phyloP scores from a whole-genome alignment of 768 basidiomycete genomes.

The Pholiota molesta region DNA sequence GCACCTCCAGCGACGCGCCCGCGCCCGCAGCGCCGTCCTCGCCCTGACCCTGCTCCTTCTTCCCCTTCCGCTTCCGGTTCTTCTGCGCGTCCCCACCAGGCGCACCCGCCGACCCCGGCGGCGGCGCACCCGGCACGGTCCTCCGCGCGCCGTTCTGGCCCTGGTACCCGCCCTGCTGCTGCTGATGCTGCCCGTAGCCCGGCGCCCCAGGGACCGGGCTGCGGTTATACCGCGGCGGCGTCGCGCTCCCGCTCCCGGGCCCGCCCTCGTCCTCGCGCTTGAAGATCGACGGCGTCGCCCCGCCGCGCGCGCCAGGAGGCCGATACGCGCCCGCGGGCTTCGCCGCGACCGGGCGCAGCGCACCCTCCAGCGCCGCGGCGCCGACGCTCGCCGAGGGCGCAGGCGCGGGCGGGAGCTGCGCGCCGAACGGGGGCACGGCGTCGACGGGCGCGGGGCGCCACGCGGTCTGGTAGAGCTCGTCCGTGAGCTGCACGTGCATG shows the following conservation, averaged over 20 bases:
- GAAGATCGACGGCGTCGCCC: slow-evolving; percentile 85
- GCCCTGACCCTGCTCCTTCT: slow-evolving; percentile 29
- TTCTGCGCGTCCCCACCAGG: slow-evolving; percentile 43
- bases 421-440: slow-evolving; percentile 67
- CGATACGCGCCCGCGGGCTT: slow-evolving; percentile 89
- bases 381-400: slow-evolving; percentile 61
- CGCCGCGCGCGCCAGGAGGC: slow-evolving; percentile 90
- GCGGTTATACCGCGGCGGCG: slow-evolving; percentile 66
- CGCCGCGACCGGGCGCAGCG: slow-evolving; percentile 55
- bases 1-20: background rate
- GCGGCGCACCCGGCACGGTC: slow-evolving; percentile 74
- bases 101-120: background rate
- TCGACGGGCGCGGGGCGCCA: slow-evolving; percentile 82
- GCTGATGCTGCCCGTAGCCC: slow-evolving; percentile 38
- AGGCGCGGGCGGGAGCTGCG: slow-evolving; percentile 68
- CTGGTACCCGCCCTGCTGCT: slow-evolving; percentile 33
- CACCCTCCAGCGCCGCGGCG: slow-evolving; percentile 37
- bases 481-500: slow-evolving; percentile 78
- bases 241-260: slow-evolving; percentile 57
- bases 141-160: slow-evolving; percentile 34
- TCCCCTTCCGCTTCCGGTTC: slow-evolving; percentile 60
- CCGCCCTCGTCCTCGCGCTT: slow-evolving; percentile 93
- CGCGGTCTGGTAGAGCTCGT: slow-evolving; percentile 88
- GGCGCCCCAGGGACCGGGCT: slow-evolving; percentile 58
- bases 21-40: slow-evolving; percentile 18